phyloP scores from a whole-genome alignment of 495 filamentous ascomycete species.

The Xylaria bambusicola region DNA sequence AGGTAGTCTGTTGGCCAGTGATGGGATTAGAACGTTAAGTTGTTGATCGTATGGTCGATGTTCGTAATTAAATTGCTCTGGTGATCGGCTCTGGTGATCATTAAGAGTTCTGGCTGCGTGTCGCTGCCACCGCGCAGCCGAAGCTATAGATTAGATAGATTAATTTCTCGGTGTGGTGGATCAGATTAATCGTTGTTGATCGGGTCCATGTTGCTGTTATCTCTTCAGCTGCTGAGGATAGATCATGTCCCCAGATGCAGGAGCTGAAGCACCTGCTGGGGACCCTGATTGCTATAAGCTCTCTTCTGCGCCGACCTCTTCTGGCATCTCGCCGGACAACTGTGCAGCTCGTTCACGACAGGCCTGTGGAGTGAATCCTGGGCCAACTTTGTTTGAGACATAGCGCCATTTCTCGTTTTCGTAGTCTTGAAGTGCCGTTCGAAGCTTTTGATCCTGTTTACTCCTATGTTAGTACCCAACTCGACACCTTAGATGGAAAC shows the following conservation, averaged over 20 bases:
- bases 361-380: constrained; percentile 78
- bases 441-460: constrained; percentile 72
- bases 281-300: constrained; percentile 59
- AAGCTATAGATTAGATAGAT: constrained; percentile 2
- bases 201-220: constrained; percentile 22
- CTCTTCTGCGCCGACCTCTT: constrained; percentile 33
- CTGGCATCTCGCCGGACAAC: constrained; percentile 41
- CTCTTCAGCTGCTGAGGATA: constrained; percentile 45
- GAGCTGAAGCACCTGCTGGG: constrained; percentile 53
- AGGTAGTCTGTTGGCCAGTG: background rate
- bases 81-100: too few relatives aligned
- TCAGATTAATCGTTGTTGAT: background rate
- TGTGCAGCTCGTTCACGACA: constrained; percentile 79
- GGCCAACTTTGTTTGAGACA: constrained; percentile 82
- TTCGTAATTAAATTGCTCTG: constrained; percentile 10
- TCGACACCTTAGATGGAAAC: background rate
- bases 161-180: background rate
- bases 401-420: constrained; percentile 89
- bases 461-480: constrained; percentile 23
- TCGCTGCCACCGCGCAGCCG: background rate
- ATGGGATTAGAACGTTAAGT: background rate
- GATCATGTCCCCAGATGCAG: constrained; percentile 52
- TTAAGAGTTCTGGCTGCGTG: background rate
- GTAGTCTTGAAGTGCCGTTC: constrained; percentile 79
- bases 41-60: background rate